Evolutionary conservation across 2,329 filamentous ascomycete species (phyloP).

Genomic region (Colletotrichum cuscutae): DNA sequence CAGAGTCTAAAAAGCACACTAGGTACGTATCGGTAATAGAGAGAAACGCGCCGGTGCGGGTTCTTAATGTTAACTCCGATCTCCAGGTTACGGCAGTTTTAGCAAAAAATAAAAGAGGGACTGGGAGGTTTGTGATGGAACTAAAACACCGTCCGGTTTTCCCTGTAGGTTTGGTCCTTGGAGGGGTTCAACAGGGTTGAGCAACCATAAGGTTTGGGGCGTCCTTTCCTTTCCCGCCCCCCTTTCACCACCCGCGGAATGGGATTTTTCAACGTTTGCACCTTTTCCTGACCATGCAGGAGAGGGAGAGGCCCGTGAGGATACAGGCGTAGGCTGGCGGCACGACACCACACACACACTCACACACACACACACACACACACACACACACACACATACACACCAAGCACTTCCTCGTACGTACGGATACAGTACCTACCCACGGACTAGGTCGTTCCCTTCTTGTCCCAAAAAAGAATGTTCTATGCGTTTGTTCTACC

Average conservation of each 20-base stretch:
- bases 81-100: not conserved
- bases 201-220: not conserved
- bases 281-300: not conserved
- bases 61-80: not conserved
- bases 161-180: not conserved
- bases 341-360: too few relatives aligned
- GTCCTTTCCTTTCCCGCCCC: not conserved
- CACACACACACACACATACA: too few relatives aligned
- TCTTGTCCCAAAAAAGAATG: not conserved
- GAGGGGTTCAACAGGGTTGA: not conserved
- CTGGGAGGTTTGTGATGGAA: too few relatives aligned
- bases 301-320: not conserved
- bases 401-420: not conserved
- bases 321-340: too few relatives aligned
- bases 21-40: not conserved
- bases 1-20: not conserved
- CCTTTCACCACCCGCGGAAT: not conserved
- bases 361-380: not conserved
- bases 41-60: not conserved
- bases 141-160: not conserved
- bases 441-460: not conserved
- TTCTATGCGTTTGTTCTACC: slow-evolving; percentile 14
- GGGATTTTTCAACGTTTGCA: not conserved
- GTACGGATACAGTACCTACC: not conserved
- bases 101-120: too few relatives aligned